phyloP scores from a whole-genome alignment of 2,329 filamentous ascomycete genomes.

The Colletotrichum graminicola region DNA sequence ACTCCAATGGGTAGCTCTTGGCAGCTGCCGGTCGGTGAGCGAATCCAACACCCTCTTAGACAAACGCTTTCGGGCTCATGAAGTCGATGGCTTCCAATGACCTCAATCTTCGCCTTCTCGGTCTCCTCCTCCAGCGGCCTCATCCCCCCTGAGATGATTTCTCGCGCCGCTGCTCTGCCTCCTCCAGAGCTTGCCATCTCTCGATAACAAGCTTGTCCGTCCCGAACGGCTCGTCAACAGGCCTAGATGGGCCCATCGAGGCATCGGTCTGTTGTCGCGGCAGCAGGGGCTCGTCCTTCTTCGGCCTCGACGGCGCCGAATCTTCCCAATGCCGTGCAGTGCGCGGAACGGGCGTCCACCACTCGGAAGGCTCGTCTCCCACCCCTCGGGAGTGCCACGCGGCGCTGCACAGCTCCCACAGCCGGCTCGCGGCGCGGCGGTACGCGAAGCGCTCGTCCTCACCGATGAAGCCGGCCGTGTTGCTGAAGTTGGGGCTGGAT shows the following conservation, averaged over 20 bases:
- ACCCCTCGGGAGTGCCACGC: conserved; percentile 74
- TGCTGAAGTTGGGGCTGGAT: conserved; percentile 72
- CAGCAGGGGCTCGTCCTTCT: conserved; percentile 18
- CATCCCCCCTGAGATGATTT: conserved; percentile 8
- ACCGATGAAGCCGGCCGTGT: conserved; percentile 77
- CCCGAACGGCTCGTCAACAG: conserved; percentile 54
- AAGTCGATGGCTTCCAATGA: too few species aligned
- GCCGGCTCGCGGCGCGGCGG: conserved; percentile 78
- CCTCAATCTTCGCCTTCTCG: background rate
- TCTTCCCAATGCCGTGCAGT: conserved; percentile 77
- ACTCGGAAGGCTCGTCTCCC: conserved; percentile 53
- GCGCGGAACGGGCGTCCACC: conserved; percentile 74
- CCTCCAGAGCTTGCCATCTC: conserved; percentile 53
- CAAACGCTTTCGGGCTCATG: background rate
- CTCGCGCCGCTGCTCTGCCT: conserved; percentile 38
- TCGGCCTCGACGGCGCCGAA: conserved; percentile 32
- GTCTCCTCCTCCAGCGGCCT: background rate
- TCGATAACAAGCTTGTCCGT: conserved; percentile 46
- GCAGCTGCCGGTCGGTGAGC: background rate
- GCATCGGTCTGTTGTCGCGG: conserved; percentile 21
- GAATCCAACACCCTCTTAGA: background rate
- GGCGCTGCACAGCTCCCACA: conserved; percentile 84
- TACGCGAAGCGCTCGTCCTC: conserved; percentile 88
- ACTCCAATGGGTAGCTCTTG: too few species aligned
- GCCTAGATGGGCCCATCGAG: conserved; percentile 43